These are phyloP conservation scores for Alternaria sp. DNA, from an alignment of 2,329 filamentous ascomycete genomes.

Conservation along the genomic window DNA sequence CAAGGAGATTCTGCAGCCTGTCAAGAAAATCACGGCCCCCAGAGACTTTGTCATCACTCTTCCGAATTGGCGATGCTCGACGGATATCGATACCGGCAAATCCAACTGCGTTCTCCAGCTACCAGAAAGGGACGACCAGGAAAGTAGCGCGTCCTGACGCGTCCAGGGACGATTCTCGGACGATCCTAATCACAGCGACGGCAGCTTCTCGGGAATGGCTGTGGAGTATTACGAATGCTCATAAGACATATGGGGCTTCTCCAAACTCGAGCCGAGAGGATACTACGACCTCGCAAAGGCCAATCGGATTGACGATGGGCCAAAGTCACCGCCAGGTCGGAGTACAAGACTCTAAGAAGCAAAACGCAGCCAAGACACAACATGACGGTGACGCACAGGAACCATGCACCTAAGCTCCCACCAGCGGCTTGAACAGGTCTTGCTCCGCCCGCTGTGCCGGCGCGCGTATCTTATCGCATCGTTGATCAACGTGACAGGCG, in stretches of 20 bases:
- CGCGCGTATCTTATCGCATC: constrained; percentile 19
- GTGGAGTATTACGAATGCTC: not conserved
- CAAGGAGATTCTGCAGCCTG: constrained; percentile 14
- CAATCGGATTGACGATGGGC: not conserved
- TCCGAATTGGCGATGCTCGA: constrained; percentile 21
- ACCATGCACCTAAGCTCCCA: not conserved
- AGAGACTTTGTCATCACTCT: constrained; percentile 24
- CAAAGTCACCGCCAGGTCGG: not conserved
- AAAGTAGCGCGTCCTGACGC: not conserved
- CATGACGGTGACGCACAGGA: constrained; percentile 3
- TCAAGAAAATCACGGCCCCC: constrained; percentile 21
- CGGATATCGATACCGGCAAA: constrained; percentile 13
- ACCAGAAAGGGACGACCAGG: constrained; percentile 1
- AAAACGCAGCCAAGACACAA: constrained; percentile 6
- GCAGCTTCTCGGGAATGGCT: not conserved
- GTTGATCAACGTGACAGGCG: constrained; percentile 24
- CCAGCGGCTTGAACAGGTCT: constrained; percentile 2
- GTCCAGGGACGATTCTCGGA: not conserved
- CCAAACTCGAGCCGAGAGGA: not conserved
- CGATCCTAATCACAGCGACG: not conserved
- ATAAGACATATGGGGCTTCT: not conserved
- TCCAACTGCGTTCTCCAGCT: constrained; percentile 15
- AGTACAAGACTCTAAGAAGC: constrained; percentile 8
- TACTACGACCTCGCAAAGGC: not conserved
- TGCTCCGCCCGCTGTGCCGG: constrained; percentile 3